phyloP scores from a whole-genome alignment of 2,329 filamentous ascomycete genomes.

The Aspergillus ibericus region DNA sequence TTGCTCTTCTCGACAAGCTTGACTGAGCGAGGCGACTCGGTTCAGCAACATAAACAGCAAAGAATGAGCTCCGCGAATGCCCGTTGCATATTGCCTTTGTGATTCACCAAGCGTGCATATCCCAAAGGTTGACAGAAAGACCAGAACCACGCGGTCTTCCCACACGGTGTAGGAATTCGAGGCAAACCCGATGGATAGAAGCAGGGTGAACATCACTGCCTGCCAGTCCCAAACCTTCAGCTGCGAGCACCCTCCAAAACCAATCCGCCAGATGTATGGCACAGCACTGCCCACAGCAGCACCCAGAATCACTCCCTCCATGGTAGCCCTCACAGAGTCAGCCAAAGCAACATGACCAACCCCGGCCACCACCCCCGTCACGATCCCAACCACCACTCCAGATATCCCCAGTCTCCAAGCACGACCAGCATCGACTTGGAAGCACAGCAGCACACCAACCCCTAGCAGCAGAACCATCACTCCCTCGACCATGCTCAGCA shows the following conservation, averaged over 20 bases:
- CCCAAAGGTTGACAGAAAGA: slow-evolving; percentile 86
- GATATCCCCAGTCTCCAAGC: background rate
- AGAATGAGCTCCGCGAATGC: slow-evolving; percentile 75
- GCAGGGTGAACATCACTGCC: slow-evolving; percentile 61
- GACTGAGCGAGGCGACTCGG: slow-evolving; percentile 78
- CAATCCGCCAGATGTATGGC: background rate
- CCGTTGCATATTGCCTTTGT: slow-evolving; percentile 39
- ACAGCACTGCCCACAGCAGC: background rate
- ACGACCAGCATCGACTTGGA: background rate
- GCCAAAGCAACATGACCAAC: background rate
- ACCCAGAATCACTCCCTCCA: background rate
- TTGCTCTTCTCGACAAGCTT: slow-evolving; percentile 93
- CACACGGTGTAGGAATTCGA: slow-evolving; percentile 98
- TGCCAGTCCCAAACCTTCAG: slow-evolving; percentile 55
- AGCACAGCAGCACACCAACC: slow-evolving; percentile 62
- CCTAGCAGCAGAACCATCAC: background rate
- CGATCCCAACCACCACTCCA: background rate
- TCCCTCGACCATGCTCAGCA: slow-evolving; percentile 78
- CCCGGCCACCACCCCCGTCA: background rate
- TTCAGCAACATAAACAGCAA: slow-evolving; percentile 75
- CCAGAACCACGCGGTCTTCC: slow-evolving; percentile 91
- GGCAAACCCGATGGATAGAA: slow-evolving; percentile 66
- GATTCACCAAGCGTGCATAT: slow-evolving; percentile 75
- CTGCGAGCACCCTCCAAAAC: too few species aligned
- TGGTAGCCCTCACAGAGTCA: background rate